Evolutionary conservation across 768 basidiomycete genomes (phyloP).

Genomic region (Antrodiella citrinella): DNA sequence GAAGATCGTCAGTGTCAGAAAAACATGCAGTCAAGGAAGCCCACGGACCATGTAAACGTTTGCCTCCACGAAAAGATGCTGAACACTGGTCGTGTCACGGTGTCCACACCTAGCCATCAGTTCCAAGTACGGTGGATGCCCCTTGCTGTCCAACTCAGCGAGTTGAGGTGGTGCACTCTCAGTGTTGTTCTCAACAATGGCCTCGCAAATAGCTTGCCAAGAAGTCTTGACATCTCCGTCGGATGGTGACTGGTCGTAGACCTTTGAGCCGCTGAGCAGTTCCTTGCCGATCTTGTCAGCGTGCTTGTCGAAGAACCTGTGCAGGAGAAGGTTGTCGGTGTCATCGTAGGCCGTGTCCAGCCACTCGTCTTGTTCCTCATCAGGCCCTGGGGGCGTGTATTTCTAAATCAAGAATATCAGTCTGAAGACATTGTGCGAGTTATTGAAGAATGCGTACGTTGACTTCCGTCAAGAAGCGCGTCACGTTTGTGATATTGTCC

Average conservation of each 20-base stretch:
- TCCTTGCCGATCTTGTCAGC: slow-evolving; percentile 87
- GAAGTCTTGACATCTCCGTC: slow-evolving; percentile 29
- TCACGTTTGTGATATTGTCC: slow-evolving; percentile 63
- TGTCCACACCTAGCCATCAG: slow-evolving; percentile 59
- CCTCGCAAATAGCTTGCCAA: slow-evolving; percentile 74
- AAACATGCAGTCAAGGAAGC: not conserved
- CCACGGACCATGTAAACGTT: slow-evolving; percentile 4
- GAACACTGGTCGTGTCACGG: slow-evolving; percentile 52
- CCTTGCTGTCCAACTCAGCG: slow-evolving; percentile 36
- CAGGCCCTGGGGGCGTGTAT: slow-evolving; percentile 33
- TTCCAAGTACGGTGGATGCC: slow-evolving; percentile 60
- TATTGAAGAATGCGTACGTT: slow-evolving; percentile 37
- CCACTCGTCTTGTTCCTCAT: slow-evolving; percentile 68
- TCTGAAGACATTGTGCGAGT: not conserved
- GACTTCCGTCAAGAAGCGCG: slow-evolving; percentile 68
- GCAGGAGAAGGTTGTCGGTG: slow-evolving; percentile 74
- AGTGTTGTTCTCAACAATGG: slow-evolving; percentile 71
- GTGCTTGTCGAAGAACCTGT: slow-evolving; percentile 79
- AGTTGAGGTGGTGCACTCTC: slow-evolving; percentile 59
- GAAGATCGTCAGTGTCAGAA: not conserved
- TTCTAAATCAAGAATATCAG: slow-evolving; percentile 26
- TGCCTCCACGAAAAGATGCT: slow-evolving; percentile 57
- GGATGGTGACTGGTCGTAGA: slow-evolving; percentile 24
- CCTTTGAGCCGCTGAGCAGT: slow-evolving; percentile 62
- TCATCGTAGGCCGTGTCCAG: slow-evolving; percentile 71